Evolutionary conservation across 108 stramenopile species (phyloP), one percentile per base, ranked within the genome.

Genomic region (Cylindrotheca closterium): DNA sequence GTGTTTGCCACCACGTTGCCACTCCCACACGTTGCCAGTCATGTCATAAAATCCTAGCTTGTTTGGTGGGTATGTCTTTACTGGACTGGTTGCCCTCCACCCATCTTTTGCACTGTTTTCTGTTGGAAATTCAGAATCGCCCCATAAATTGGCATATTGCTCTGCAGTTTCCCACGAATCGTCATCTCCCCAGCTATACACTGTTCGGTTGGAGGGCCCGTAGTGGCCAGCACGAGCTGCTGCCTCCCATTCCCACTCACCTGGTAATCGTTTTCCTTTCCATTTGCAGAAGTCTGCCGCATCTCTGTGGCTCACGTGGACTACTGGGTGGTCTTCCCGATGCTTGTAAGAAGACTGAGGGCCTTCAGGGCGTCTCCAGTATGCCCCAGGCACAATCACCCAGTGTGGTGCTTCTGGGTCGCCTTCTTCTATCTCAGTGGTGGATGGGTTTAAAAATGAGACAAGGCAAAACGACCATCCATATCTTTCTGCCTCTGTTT

Each of bases 1-100:
- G 74, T 92, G 86, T 32, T 88, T 92, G 26, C 93, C 96, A 8
- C 95, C 95, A 30, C 88, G 72, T 73, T 81, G 77, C 96, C 96
- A 96, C 57, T 94, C 96, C 96, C 96, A 96, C 7, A 95, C 96
- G 63, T 95, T 95, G 15, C 96, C 96, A 15, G 88, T 86, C 81
- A 93, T 86, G 62, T 95, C 89, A 65, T 94, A 88, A n/a, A 96
- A 67, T 7, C 96, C 96, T 53, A 84, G 68, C 0, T 42, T 63
- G 78, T 96, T 96, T 2, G 96, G 91, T 47, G 82, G 80, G 65
- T 84, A 96, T 18, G 60, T 63, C 45, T 77, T 80, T n/a, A 94
- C 91, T 17, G 96, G 92, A 58, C 80, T 88, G 21, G 87, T 88
- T 22, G 84, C 93, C 49, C 86, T 71, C 77, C 79, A 95, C 22